Conservation (phyloP, 805 yeast genomes). For the Candida adriatica region DNA sequence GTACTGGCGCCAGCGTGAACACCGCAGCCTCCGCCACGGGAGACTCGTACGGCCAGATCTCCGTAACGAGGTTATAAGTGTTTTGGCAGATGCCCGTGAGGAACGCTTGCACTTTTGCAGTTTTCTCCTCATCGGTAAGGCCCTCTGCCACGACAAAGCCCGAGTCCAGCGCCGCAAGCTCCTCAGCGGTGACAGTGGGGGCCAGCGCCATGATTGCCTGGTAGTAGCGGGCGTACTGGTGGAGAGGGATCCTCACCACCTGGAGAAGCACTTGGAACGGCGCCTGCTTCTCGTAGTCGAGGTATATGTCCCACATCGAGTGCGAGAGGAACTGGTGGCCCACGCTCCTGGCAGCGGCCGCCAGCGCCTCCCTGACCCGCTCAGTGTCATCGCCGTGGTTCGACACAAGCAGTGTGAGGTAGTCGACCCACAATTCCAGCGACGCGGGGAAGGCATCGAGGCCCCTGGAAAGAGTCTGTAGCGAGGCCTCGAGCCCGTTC, state of each 20-base stretch:
- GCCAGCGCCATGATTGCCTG: conserved; percentile 36
- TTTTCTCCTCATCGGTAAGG: conserved; percentile 15
- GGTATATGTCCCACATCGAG: conserved; percentile 72
- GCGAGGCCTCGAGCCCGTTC: conserved; percentile 46
- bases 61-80: conserved; percentile 18
- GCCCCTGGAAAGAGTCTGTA: conserved; percentile 36
- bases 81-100: conserved; percentile 12
- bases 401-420: conserved; percentile 44
- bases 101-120: conserved; percentile 11
- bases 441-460: conserved; percentile 48
- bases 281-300: conserved; percentile 50
- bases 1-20: conserved; percentile 44
- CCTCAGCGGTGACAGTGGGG: conserved; percentile 9
- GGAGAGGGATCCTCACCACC: conserved; percentile 59
- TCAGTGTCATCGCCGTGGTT: conserved; percentile 29
- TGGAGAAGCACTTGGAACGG: conserved; percentile 36
- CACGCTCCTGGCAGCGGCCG: conserved; percentile 39
- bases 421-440: conserved; percentile 65
- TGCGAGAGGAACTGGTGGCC: conserved; percentile 77
- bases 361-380: conserved; percentile 36
- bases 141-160: conserved; percentile 15
- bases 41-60: conserved; percentile 69
- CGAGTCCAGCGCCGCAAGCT: conserved; percentile 11
- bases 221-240: conserved; percentile 79
- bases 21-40: conserved; percentile 47